Evolutionary conservation across 108 stramenopile species (phyloP), one percentile per base, ranked within the genome.

Genomic region (Nitzschia sp.): DNA sequence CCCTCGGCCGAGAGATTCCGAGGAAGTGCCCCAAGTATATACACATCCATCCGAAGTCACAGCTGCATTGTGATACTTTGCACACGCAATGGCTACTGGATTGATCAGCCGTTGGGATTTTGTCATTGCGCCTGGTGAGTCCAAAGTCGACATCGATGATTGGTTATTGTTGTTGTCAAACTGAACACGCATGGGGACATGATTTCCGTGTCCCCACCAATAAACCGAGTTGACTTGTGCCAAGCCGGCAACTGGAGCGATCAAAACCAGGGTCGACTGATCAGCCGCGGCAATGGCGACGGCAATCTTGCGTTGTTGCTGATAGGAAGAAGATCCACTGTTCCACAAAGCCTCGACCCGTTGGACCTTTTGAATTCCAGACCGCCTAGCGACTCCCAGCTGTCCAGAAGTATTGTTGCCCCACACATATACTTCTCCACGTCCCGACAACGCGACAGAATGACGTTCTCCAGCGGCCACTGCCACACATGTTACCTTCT

Each of bases 1-100:
- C 3, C 25, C 29, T 30, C 75, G 57, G 17, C 86, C 88, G 26
- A 94, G 63, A 16, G 84, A 77, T 30, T 91, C 92, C 17, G 86
- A 65, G 45, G 79, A 86, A 19, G 90, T 66, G 1, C 98, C 98
- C 96, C 96, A 99, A 0, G 96, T 96, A 63, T 89, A 99, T 1
- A 96, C 93, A 32, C 81, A 38, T 1, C 98, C 98, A 60, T 95
- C 91, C 3, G 70, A 71, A 0, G 96, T 95, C 8, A 91, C 76
- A 6, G 88, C 98, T 0, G 85, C 92, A 70, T 88, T 96, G 76
- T 96, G 92, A 58, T 79, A 85, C 32, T 77, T 81, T 0, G 86
- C 89, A 63, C 84, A 87, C 0, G 92, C 83, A 72, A 94, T 94
- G 19, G 80, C 73, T 29, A 81, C 78, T 32, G 92, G 92, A 69